Percentiles rank a stretch among this genome's conserved stretches.
These are phyloP conservation scores for Chytriomyces sp. DNA, from an alignment of 192 early-diverging fungal genomes.

Conservation along the genomic window DNA sequence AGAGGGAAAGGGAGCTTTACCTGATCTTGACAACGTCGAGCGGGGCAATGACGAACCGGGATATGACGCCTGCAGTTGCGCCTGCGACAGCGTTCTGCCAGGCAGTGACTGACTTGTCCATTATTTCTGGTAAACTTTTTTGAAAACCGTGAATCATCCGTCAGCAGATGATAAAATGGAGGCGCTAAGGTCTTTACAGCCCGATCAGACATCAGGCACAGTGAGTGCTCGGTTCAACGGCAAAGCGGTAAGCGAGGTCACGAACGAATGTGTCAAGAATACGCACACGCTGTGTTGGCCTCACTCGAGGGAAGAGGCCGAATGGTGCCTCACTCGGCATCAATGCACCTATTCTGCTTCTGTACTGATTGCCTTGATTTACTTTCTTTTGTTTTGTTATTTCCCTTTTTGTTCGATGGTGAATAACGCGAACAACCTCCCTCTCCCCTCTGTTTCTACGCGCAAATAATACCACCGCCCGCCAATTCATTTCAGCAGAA, in stretches of 20 bases:
- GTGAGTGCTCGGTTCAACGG: too few species aligned
- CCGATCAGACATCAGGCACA: conserved; percentile 43
- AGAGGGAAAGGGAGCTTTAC: neutral
- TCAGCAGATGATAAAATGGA: neutral
- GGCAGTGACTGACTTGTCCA: neutral
- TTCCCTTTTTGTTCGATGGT: too few species aligned
- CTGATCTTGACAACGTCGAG: conserved; percentile 95
- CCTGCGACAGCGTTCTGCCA: conserved; percentile 61
- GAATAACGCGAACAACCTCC: too few species aligned
- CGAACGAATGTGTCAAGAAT: conserved; percentile 75
- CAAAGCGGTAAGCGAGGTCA: neutral
- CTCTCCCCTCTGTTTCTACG: neutral
- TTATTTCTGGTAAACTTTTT: too few species aligned
- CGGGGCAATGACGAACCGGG: conserved; percentile 84
- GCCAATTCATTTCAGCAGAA: too few species aligned
- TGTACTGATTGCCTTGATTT: too few species aligned
- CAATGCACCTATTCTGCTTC: too few species aligned
- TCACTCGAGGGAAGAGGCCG: conserved; percentile 63
- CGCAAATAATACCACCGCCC: neutral
- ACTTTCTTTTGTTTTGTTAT: too few species aligned
- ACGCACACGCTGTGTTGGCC: conserved; percentile 70
- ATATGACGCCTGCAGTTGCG: conserved; percentile 64
- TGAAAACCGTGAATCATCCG: too few species aligned
- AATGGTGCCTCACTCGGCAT: too few species aligned
- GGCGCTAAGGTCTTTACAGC: too few species aligned